A percentile compares a stretch with the other conserved stretches of the same genome.
These are phyloP conservation scores for Septoria linicola DNA, from an alignment of 2,329 filamentous ascomycete genomes.

Conservation along the genomic window DNA sequence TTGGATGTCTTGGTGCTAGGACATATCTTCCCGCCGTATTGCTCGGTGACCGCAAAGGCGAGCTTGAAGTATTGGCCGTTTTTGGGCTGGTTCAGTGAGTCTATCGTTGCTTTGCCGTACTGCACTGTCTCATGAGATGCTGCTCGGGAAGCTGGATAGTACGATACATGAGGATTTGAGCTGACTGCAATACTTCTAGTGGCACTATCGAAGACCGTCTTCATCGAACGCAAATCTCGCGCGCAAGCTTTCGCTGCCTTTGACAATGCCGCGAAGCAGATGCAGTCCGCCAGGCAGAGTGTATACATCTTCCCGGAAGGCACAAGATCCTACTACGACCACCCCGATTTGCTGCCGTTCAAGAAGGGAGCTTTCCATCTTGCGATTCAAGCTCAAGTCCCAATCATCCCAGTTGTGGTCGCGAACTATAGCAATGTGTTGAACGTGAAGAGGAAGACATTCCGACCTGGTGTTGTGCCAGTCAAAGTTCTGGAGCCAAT, in stretches of 20 bases:
- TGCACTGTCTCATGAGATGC: too few species aligned
- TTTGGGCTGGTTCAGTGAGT: constrained; percentile 82
- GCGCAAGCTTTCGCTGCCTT: constrained; percentile 82
- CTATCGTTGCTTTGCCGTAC: neutral
- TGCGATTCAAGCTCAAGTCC: constrained; percentile 88
- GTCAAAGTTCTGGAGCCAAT: constrained; percentile 75
- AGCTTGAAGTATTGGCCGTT: constrained; percentile 76
- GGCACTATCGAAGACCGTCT: constrained; percentile 80
- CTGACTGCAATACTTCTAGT: constrained; percentile 48
- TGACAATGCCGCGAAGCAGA: constrained; percentile 76
- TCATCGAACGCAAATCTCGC: constrained; percentile 88
- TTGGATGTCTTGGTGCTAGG: constrained; percentile 92
- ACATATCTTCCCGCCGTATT: constrained; percentile 83
- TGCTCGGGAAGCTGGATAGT: too few species aligned
- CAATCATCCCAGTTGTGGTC: constrained; percentile 76
- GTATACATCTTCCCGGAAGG: constrained; percentile 91
- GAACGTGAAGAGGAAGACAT: constrained; percentile 46
- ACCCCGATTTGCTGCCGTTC: constrained; percentile 84
- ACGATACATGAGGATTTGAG: neutral
- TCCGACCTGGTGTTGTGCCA: constrained; percentile 56
- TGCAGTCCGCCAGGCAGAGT: constrained; percentile 63
- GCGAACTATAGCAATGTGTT: constrained; percentile 53
- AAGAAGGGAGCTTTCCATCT: constrained; percentile 99
- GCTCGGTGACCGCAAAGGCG: constrained; percentile 89
- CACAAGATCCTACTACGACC: constrained; percentile 82